These are phyloP conservation scores for Helicostylum pulchrum DNA, from an alignment of 192 early-diverging fungal genomes.

Conservation along the genomic window DNA sequence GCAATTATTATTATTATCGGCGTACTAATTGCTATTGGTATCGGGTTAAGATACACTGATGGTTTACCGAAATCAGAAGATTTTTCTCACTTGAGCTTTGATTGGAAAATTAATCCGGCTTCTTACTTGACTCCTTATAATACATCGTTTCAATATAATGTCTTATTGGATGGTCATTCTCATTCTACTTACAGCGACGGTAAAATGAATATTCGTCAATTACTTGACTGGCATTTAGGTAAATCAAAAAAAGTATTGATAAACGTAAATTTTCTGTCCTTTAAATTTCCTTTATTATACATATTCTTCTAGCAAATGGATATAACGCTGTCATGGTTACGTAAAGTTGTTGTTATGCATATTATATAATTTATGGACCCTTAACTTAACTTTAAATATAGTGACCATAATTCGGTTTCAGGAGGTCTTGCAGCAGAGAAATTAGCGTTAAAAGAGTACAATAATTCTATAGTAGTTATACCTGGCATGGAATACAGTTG, in stretches of 20 bases:
- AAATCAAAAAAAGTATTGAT: not conserved
- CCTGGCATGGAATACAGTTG: constrained; percentile 66
- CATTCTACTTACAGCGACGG: constrained; percentile 66
- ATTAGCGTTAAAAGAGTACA: constrained; percentile 50
- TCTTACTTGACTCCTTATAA: constrained; percentile 44
- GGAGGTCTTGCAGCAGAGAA: constrained; percentile 60
- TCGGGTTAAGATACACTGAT: constrained; percentile 26
- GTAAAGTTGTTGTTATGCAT: constrained; percentile 6
- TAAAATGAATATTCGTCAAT: constrained; percentile 48
- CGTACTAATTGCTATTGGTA: constrained; percentile 27
- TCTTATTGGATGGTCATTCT: constrained; percentile 62
- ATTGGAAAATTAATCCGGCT: constrained; percentile 49
- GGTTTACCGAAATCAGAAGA: constrained; percentile 27
- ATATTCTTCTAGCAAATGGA: constrained; percentile 56
- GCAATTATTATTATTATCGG: constrained; percentile 19
- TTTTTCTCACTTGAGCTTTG: constrained; percentile 40
- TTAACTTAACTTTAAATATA: constrained; percentile 13
- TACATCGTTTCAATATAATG: constrained; percentile 45
- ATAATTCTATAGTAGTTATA: constrained; percentile 54
- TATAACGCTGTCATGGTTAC: constrained; percentile 65
- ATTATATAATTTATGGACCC: not conserved
- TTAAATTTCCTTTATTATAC: constrained; percentile 3
- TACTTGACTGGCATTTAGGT: constrained; percentile 64
- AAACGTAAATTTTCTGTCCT: not conserved
- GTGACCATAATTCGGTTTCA: constrained; percentile 65